Conservation (phyloP, 306 rosid species). For the Boehmeria nivea region DNA sequence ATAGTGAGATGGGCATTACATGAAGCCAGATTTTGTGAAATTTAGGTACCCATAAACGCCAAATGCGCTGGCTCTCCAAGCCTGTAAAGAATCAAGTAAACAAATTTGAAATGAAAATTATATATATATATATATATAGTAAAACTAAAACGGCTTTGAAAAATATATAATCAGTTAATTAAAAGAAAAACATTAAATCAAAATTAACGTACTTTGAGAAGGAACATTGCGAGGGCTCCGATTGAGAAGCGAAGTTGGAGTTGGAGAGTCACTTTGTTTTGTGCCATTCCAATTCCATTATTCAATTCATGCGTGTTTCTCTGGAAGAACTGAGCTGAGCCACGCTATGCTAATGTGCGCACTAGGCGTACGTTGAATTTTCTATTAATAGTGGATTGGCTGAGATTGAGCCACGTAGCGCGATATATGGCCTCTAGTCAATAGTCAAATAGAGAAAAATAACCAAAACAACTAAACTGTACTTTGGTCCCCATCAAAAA, state of each 20-base stretch:
- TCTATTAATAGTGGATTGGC: no score
- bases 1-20: slow-evolving; percentile 32
- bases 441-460: no score
- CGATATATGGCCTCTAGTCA: no score
- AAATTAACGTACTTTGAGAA: slow-evolving; percentile 48
- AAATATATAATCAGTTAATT: background rate
- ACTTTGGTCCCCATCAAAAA: no score
- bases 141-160: background rate
- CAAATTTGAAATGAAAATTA: no score
- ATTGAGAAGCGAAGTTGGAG: slow-evolving; percentile 29
- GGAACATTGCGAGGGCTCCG: slow-evolving; percentile 48
- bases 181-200: background rate
- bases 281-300: background rate
- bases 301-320: background rate
- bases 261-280: slow-evolving; percentile 4
- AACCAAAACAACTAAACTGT: no score
- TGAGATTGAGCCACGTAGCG: slow-evolving; percentile 5
- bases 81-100: slow-evolving; percentile 26
- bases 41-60: slow-evolving; percentile 72
- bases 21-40: slow-evolving; percentile 82
- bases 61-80: slow-evolving; percentile 77
- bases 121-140: no score
- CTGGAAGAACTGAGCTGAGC: no score
- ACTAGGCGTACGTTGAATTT: no score
- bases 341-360: no score